These are phyloP conservation scores for Mycena floridula DNA, from an alignment of 768 basidiomycete genomes.

Conservation along the genomic window DNA sequence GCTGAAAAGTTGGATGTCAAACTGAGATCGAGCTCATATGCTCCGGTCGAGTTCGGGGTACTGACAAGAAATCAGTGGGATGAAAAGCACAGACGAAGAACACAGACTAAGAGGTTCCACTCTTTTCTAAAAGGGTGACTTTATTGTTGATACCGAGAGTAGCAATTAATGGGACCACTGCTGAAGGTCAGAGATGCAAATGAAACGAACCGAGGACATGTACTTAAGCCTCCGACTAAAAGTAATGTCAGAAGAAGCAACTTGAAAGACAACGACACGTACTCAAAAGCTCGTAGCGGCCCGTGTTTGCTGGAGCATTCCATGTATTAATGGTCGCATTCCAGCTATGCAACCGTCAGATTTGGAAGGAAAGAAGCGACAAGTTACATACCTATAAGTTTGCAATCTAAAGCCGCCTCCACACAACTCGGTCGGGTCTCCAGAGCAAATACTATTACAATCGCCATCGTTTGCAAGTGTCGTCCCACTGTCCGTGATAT, in stretches of 20 bases:
- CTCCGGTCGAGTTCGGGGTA: constrained; percentile 65
- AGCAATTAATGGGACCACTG: constrained; percentile 64
- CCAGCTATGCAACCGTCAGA: constrained; percentile 52
- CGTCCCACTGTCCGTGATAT: constrained; percentile 27
- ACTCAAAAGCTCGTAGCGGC: constrained; percentile 48
- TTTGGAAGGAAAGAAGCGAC: too few species aligned
- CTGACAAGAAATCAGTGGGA: constrained; percentile 16
- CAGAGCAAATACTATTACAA: constrained; percentile 54
- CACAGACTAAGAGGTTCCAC: constrained; percentile 37
- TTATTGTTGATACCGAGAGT: constrained; percentile 80
- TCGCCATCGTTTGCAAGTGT: constrained; percentile 29
- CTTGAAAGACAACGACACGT: neutral
- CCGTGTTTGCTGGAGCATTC: constrained; percentile 60
- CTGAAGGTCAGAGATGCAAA: constrained; percentile 24
- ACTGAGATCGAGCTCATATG: constrained; percentile 69
- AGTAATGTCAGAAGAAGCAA: neutral
- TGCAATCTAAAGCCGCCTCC: constrained; percentile 51
- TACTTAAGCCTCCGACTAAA: constrained; percentile 34
- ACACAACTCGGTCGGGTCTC: constrained; percentile 65
- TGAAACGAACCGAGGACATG: neutral
- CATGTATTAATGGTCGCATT: constrained; percentile 50
- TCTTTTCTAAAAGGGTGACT: constrained; percentile 74
- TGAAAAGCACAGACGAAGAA: neutral
- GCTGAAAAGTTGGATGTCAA: constrained; percentile 37
- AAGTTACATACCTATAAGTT: too few species aligned